Percentiles rank a stretch among this genome's conserved stretches.
Conservation (phyloP, 164 flowering plant species). For the Sextonia rubra region DNA sequence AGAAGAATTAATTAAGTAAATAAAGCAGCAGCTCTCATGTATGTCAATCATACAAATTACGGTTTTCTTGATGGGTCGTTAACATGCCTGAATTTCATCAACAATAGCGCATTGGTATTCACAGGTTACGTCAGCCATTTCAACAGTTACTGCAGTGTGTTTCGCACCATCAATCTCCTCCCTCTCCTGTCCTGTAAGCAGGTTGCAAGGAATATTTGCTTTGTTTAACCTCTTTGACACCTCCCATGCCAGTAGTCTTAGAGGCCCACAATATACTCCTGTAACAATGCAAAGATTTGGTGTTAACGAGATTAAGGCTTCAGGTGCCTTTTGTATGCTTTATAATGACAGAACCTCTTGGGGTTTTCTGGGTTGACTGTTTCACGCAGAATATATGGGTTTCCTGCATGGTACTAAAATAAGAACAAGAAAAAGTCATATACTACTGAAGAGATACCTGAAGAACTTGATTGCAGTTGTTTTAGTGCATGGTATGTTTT, state of each 20-base stretch:
- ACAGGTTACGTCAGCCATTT: slow-evolving; percentile 83
- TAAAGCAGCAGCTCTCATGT: background rate
- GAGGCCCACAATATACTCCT: slow-evolving; percentile 95
- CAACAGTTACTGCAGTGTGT: slow-evolving; percentile 89
- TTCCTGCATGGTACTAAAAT: background rate
- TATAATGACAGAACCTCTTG: too few relatives aligned
- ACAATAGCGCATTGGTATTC: slow-evolving; percentile 77
- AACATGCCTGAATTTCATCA: slow-evolving; percentile 90
- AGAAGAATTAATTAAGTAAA: too few relatives aligned
- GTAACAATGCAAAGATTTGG: background rate
- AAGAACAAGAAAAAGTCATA: background rate
- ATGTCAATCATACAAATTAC: background rate
- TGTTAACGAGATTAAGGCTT: background rate
- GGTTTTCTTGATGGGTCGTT: background rate
- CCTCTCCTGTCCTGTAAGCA: slow-evolving; percentile 87
- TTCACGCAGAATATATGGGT: background rate
- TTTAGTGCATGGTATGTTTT: slow-evolving; percentile 88
- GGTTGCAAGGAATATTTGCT: slow-evolving; percentile 79
- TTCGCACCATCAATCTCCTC: slow-evolving; percentile 83
- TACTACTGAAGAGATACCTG: slow-evolving; percentile 40
- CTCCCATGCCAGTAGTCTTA: slow-evolving; percentile 95
- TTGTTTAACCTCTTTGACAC: slow-evolving; percentile 80
- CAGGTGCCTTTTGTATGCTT: background rate
- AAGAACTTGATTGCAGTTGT: slow-evolving; percentile 59
- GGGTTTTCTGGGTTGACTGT: too few relatives aligned